Base-by-base conservation (phyloP, 495 filamentous ascomycete species). In the Astrocystis sublimbata region DNA sequence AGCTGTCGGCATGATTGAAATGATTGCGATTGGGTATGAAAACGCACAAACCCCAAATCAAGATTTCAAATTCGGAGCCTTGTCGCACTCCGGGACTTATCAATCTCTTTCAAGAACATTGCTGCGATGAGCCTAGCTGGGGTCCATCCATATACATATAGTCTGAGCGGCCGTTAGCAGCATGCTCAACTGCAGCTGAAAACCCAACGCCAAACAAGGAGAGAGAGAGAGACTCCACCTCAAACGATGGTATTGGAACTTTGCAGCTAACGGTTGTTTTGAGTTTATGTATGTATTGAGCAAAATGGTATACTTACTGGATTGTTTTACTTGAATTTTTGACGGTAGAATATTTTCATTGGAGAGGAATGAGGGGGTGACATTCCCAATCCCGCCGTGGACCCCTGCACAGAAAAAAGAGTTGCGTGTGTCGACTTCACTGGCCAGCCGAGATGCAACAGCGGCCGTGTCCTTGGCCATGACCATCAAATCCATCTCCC, bases 371-470 rank as follows among this genome's bases (percentile, higher is more conserved):
- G 49, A 52, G 28, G 30, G 49, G 49, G 23, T 28, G 45, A 4
- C 30, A 50, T 33, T 30, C 19, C 26, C n/a, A n/a, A n/a, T n/a
- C n/a, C n/a, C n/a, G n/a, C n/a, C 47, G n/a, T 19, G 28, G 2
- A 54, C 51, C 51, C 51, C 51, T 54, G 51, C 33, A 38, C 30
- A 35, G n/a, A 26, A 36, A 41, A 17, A 36, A 36, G 33, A 23
- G 38, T 54, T 15, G 33, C 21, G 51, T 54, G 51, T 24, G 17
- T 35, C 51, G 17, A 49, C 43, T 26, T 47, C 43, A 53, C 17
- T 53, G 50, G 50, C 19, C 50, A 53, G 50, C 51, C 24, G 33
- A 40, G 51, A 52, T n/a, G 15, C 17, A 4, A 19, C 42, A 46
- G 17, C 21, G 17, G 7, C 26, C 40, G 13, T 17, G 33, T 13